These are phyloP conservation scores for Petasospora rhodanensis DNA, from an alignment of 1,139 yeast species.

Conservation along the genomic window DNA sequence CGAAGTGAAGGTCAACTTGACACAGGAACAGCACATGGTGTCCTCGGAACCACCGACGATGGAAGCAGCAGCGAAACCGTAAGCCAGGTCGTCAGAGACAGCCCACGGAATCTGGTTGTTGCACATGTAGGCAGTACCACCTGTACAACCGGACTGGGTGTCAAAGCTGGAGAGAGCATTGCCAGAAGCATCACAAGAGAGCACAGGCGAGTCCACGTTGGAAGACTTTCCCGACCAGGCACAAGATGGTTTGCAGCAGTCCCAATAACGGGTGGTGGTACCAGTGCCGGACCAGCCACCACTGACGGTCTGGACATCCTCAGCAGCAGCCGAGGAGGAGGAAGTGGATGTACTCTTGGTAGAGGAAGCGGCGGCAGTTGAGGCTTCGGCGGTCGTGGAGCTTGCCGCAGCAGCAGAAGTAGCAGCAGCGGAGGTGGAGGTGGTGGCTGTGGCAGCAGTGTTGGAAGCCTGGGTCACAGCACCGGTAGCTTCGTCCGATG, in stretches of 20 bases:
- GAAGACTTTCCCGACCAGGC: constrained; percentile 12
- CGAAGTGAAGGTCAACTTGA: constrained; percentile 13
- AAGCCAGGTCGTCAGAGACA: constrained; percentile 10
- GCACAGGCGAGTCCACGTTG: constrained; percentile 6
- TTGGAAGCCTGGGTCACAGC: neutral
- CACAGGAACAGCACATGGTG: constrained; percentile 13
- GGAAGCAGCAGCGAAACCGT: constrained; percentile 15
- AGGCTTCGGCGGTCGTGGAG: neutral
- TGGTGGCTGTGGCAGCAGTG: neutral
- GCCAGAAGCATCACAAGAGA: constrained; percentile 12
- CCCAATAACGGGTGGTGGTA: constrained; percentile 14
- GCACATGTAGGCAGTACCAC: constrained; percentile 14
- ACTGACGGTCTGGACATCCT: neutral
- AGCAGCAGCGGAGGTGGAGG: neutral
- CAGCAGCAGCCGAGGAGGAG: neutral
- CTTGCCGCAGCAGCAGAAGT: neutral
- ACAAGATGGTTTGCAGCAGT: constrained; percentile 13
- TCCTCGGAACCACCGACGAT: constrained; percentile 11
- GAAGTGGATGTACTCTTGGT: neutral
- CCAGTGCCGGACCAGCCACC: constrained; percentile 12
- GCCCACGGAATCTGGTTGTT: constrained; percentile 13
- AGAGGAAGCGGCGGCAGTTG: neutral
- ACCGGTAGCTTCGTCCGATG: neutral
- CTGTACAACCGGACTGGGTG: constrained; percentile 12
- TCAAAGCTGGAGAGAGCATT: constrained; percentile 8